A percentile compares a stretch with the other conserved stretches of the same genome.
Evolutionary conservation across 768 basidiomycete species (phyloP).

Genomic region (Suillus clintonianus): DNA sequence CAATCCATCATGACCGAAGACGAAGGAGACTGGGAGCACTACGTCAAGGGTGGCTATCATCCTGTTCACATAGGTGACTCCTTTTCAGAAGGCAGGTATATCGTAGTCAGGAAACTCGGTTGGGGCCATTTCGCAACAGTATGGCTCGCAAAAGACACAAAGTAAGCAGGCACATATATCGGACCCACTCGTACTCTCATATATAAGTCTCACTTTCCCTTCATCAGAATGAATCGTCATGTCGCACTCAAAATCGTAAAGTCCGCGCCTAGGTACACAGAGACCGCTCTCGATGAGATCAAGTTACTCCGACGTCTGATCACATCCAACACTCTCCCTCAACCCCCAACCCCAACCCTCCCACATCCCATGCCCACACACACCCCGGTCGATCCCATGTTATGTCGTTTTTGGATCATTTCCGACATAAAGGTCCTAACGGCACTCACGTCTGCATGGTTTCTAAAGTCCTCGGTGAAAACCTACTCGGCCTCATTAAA

Average conservation of each 20-base stretch:
- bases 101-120: constrained; percentile 92
- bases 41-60: constrained; percentile 80
- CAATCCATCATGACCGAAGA: constrained; percentile 86
- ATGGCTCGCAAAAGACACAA: constrained; percentile 83
- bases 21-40: constrained; percentile 93
- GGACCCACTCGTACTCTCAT: neutral
- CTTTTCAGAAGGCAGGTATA: constrained; percentile 85
- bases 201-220: neutral
- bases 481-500: constrained; percentile 93
- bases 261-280: constrained; percentile 94
- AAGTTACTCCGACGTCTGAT: constrained; percentile 95
- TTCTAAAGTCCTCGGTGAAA: constrained; percentile 97
- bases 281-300: constrained; percentile 98
- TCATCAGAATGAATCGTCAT: constrained; percentile 82
- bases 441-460: constrained; percentile 99
- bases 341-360: constrained; percentile 51
- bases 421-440: constrained; percentile 94
- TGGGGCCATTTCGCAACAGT: constrained; percentile 96
- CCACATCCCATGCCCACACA: constrained; percentile 57
- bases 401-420: constrained; percentile 97
- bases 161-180: constrained; percentile 47
- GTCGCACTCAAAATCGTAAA: constrained; percentile 99
- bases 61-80: constrained; percentile 94
- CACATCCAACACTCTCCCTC: constrained; percentile 69
- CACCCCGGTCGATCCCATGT: constrained; percentile 93